Evolutionary conservation across 106 monocot species (phyloP).

Genomic region (Dactylorhiza incarnata): DNA sequence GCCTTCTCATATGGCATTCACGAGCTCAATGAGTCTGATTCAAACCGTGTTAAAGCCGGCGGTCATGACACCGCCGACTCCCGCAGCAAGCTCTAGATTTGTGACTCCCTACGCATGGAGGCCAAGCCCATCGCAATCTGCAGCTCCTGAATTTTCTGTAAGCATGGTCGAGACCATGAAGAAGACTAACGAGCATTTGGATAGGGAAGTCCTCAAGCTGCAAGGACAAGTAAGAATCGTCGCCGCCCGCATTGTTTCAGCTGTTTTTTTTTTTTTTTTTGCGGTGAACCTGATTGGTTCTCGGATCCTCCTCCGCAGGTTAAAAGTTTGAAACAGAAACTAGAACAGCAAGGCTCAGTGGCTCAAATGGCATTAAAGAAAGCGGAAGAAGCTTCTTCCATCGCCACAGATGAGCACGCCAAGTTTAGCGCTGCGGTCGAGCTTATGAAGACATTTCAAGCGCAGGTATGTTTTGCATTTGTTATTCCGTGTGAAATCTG

Average conservation of each 20-base stretch:
- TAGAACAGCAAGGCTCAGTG: conserved; percentile 41
- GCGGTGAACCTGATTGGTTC: too few relatives aligned
- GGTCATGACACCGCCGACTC: conserved; percentile 29
- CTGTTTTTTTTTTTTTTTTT: too few relatives aligned
- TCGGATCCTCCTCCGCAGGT: too few relatives aligned
- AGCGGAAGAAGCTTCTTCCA: conserved; percentile 29
- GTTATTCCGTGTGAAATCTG: too few relatives aligned
- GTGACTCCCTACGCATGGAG: conserved; percentile 21
- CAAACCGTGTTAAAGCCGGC: conserved; percentile 43
- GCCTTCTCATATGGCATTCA: conserved; percentile 31
- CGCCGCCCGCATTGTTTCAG: too few relatives aligned
- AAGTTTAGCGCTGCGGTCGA: conserved; percentile 21
- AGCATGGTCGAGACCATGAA: conserved; percentile 34
- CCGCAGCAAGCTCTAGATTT: not conserved
- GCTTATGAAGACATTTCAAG: conserved; percentile 32
- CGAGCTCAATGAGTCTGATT: conserved; percentile 36
- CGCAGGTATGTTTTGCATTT: conserved; percentile 23
- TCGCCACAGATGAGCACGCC: conserved; percentile 33
- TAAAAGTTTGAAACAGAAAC: conserved; percentile 24
- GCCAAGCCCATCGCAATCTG: conserved; percentile 19
- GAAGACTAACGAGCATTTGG: conserved; percentile 41
- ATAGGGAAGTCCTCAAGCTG: conserved; percentile 44
- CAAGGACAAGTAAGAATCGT: conserved; percentile 36
- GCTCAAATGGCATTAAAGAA: conserved; percentile 45
- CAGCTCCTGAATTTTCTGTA: conserved; percentile 29